Evolutionary conservation across 139 green algal genomes (phyloP).

Genomic region (Choricystis sp.): DNA sequence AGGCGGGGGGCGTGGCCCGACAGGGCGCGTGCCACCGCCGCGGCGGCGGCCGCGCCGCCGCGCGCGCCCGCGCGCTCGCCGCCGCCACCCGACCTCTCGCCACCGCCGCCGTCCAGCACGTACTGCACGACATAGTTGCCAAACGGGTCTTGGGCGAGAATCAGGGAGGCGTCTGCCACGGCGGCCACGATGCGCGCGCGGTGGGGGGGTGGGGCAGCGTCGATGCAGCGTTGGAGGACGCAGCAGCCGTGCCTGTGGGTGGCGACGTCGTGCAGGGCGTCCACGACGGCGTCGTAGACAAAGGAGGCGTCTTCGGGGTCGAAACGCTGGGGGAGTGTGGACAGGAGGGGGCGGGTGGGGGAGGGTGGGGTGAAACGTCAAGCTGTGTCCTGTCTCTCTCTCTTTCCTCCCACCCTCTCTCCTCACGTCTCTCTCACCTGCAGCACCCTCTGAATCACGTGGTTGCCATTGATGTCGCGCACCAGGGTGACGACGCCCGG

Average conservation of each 20-base stretch:
- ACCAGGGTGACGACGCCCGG: conserved; percentile 86
- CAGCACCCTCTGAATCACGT: conserved; percentile 96
- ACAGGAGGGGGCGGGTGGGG: too few relatives aligned
- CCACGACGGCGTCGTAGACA: conserved; percentile 77
- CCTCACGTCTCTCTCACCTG: conserved; percentile 23
- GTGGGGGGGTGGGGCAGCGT: conserved; percentile 68
- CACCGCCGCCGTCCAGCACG: conserved; percentile 82
- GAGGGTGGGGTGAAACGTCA: too few relatives aligned
- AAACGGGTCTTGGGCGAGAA: conserved; percentile 73
- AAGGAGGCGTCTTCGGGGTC: conserved; percentile 62
- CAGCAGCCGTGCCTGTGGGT: conserved; percentile 97
- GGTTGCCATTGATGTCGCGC: conserved; percentile 97
- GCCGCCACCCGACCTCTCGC: too few relatives aligned
- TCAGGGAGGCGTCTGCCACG: conserved; percentile 65
- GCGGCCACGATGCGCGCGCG: conserved; percentile 57
- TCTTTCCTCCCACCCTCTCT: too few relatives aligned
- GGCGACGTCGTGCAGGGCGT: conserved; percentile 79
- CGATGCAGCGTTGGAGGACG: conserved; percentile 97
- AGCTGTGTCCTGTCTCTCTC: too few relatives aligned
- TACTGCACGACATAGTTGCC: conserved; percentile 99
- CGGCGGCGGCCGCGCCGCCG: conserved; percentile 12
- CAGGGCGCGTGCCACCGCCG: conserved; percentile 61
- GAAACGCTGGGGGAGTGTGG: conserved; percentile 25
- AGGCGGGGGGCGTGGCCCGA: conserved; percentile 68
- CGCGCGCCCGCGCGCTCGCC: too few relatives aligned